These are phyloP conservation scores for Yamadazyma takamatsuzukensis DNA, from an alignment of 805 yeast genomes.

Conservation along the genomic window DNA sequence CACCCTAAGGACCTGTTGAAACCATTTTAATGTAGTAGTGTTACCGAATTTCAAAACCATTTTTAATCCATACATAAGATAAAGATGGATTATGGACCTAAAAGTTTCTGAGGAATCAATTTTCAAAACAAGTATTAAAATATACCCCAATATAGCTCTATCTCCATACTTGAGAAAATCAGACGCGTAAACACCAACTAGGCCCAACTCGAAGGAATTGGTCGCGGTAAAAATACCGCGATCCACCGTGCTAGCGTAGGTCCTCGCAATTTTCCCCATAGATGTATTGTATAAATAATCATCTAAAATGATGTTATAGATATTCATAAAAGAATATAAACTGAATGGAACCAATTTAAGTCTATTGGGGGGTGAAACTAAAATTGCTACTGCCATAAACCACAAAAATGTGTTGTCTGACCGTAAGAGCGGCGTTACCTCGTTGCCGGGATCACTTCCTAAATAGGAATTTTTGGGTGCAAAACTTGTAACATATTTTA, in stretches of 20 bases:
- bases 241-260: slow-evolving; percentile 17
- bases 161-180: too few species aligned
- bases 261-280: slow-evolving; percentile 11
- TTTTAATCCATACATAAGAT: too few species aligned
- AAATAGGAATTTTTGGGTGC: slow-evolving; percentile 17
- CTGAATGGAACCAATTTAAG: slow-evolving; percentile 24
- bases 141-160: too few species aligned
- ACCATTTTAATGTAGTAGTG: too few species aligned
- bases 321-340: slow-evolving; percentile 26
- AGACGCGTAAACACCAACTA: too few species aligned
- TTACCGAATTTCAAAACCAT: too few species aligned
- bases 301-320: slow-evolving; percentile 15
- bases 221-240: too few species aligned
- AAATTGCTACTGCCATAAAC: slow-evolving; percentile 18
- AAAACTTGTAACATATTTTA: too few species aligned
- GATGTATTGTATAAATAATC: slow-evolving; percentile 16
- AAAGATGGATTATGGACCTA: slow-evolving; percentile 8
- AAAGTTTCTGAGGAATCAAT: slow-evolving; percentile 15
- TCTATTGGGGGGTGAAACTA: slow-evolving; percentile 14
- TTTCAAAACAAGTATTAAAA: slow-evolving; percentile 6
- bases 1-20: too few species aligned
- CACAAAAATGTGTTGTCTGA: slow-evolving; percentile 29
- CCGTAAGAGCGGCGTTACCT: slow-evolving; percentile 14
- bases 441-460: background rate
- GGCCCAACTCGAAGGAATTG: too few species aligned